Percentiles rank a stretch among this genome's conserved stretches.
Evolutionary conservation across 805 yeast genomes (phyloP).

Genomic region (Hanseniaspora pseudoguilliermondii): DNA sequence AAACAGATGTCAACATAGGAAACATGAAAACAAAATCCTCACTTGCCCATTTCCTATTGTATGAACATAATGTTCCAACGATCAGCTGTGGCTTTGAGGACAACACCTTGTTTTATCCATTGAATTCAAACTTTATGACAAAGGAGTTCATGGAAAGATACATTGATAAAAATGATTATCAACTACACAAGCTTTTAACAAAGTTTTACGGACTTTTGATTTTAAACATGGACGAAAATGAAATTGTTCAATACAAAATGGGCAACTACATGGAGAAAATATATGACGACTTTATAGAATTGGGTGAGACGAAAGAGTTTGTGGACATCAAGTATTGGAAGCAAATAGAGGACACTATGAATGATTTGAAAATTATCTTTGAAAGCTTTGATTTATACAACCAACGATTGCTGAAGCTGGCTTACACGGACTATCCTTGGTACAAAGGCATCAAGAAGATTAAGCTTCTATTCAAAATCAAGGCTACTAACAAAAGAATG

Average conservation of each 20-base stretch:
- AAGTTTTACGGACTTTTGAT: slow-evolving; percentile 46
- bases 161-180: slow-evolving; percentile 38
- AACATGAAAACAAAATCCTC: slow-evolving; percentile 37
- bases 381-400: slow-evolving; percentile 34
- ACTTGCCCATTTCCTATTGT: slow-evolving; percentile 49
- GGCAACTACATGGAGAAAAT: background rate
- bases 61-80: slow-evolving; percentile 55
- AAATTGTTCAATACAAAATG: slow-evolving; percentile 33
- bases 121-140: slow-evolving; percentile 49
- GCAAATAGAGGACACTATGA: background rate
- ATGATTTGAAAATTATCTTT: slow-evolving; percentile 2
- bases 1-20: slow-evolving; percentile 27
- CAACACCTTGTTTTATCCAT: slow-evolving; percentile 25
- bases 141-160: slow-evolving; percentile 40
- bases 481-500: slow-evolving; percentile 40
- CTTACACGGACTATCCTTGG: slow-evolving; percentile 66
- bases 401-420: slow-evolving; percentile 35
- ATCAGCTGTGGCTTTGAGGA: slow-evolving; percentile 35
- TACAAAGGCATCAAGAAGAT: slow-evolving; percentile 50
- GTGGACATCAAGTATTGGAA: background rate
- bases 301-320: background rate
- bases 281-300: background rate
- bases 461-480: slow-evolving; percentile 43
- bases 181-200: slow-evolving; percentile 43
- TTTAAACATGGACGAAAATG: slow-evolving; percentile 44